Conservation (phyloP, 1,139 yeast species). For the Lodderomyces pseudojiufengensis region DNA sequence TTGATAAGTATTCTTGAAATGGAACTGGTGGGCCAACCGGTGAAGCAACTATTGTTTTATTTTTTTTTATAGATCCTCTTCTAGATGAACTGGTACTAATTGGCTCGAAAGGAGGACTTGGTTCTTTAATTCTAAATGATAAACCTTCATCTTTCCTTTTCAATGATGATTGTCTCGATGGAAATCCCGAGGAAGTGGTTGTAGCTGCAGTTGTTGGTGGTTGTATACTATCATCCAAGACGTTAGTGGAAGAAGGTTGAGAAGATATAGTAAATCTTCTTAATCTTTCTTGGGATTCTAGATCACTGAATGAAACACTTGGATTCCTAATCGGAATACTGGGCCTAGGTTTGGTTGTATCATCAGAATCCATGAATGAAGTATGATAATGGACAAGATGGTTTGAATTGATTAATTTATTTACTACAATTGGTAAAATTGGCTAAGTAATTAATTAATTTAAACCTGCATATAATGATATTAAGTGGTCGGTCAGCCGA, state of each 20-base stretch:
- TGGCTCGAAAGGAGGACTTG: background rate
- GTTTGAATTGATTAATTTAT: background rate
- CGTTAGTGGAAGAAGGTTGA: slow-evolving; percentile 33
- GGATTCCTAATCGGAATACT: slow-evolving; percentile 13
- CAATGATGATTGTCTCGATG: slow-evolving; percentile 9
- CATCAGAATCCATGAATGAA: background rate
- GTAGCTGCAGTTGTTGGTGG: slow-evolving; percentile 3
- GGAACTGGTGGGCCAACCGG: slow-evolving; percentile 72
- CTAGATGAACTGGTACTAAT: slow-evolving; percentile 16
- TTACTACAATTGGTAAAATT: too few relatives aligned
- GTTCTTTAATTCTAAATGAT: background rate
- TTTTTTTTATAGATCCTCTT: slow-evolving; percentile 21
- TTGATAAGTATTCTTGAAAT: slow-evolving; percentile 64
- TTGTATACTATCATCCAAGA: slow-evolving; percentile 13
- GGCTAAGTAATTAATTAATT: too few relatives aligned
- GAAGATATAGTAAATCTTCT: slow-evolving; percentile 46
- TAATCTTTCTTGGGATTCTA: slow-evolving; percentile 36
- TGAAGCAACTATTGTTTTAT: slow-evolving; percentile 39
- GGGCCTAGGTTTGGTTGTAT: background rate
- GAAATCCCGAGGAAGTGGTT: background rate
- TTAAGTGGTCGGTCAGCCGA: too few relatives aligned
- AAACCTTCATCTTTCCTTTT: slow-evolving; percentile 7
- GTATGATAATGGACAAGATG: too few relatives aligned
- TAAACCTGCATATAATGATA: too few relatives aligned
- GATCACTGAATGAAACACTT: slow-evolving; percentile 40